Percentiles rank a stretch among this genome's conserved stretches.
Evolutionary conservation across 495 filamentous ascomycete species (phyloP).

Genomic region (Hypoxylon lenormandii): DNA sequence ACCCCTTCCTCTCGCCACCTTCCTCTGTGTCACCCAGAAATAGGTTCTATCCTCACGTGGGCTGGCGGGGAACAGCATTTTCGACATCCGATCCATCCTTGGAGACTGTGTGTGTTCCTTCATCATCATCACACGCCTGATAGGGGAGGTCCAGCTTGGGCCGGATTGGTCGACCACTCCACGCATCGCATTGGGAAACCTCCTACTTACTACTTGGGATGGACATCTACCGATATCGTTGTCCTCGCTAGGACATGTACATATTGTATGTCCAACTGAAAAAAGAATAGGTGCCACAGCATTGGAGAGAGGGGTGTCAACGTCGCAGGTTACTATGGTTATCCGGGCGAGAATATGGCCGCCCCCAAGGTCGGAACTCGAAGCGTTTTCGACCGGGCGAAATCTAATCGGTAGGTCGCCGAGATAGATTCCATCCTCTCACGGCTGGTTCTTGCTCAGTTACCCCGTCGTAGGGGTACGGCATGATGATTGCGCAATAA

Average conservation of each 20-base stretch:
- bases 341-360: not conserved
- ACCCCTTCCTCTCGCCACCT: conserved; percentile 13
- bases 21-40: conserved; percentile 13
- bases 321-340: not conserved
- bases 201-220: not conserved
- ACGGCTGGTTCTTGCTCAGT: too few relatives aligned
- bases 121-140: not conserved
- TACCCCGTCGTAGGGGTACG: not conserved
- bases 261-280: not conserved
- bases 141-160: too few relatives aligned
- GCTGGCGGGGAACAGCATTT: conserved; percentile 2
- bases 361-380: not conserved
- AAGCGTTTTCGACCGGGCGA: not conserved
- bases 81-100: conserved; percentile 7
- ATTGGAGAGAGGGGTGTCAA: not conserved
- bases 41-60: not conserved
- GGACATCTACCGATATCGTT: not conserved
- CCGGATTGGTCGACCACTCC: not conserved
- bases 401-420: not conserved
- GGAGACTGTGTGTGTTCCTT: not conserved
- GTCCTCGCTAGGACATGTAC: not conserved
- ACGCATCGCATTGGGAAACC: not conserved
- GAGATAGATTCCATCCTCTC: not conserved
- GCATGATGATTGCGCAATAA: not conserved
- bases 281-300: not conserved